These are phyloP conservation scores for Xylaria venustula DNA, from an alignment of 495 filamentous ascomycete species.

Conservation along the genomic window DNA sequence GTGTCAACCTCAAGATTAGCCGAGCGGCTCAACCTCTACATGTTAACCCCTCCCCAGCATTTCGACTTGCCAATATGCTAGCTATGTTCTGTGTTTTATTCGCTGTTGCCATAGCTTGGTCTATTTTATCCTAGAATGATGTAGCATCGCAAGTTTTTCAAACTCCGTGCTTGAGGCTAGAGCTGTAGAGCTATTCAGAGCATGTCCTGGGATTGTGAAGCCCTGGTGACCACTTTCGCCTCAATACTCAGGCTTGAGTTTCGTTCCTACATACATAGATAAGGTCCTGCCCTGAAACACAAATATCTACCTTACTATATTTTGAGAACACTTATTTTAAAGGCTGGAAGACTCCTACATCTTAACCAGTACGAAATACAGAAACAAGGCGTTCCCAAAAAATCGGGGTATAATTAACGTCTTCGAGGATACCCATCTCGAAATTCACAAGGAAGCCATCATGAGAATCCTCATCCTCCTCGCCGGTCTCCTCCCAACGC, in stretches of 20 bases:
- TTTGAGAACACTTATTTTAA: neutral
- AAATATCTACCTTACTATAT: neutral
- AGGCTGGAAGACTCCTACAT: neutral
- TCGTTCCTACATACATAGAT: neutral
- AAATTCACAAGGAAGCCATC: too few species aligned
- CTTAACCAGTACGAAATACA: slow-evolving; percentile 6
- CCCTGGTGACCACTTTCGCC: neutral
- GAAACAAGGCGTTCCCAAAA: too few species aligned
- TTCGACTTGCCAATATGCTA: neutral
- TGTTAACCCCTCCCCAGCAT: neutral
- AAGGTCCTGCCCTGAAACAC: too few species aligned
- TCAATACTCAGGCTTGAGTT: neutral
- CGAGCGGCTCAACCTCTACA: slow-evolving; percentile 4
- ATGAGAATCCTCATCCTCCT: slow-evolving; percentile 20
- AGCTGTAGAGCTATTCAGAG: neutral
- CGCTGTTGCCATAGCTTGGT: neutral
- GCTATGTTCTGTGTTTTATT: neutral
- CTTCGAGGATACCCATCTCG: too few species aligned
- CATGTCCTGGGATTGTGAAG: neutral
- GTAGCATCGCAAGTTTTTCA: slow-evolving; percentile 2
- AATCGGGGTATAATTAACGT: too few species aligned
- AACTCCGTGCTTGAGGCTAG: neutral
- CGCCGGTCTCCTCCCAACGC: slow-evolving; percentile 11
- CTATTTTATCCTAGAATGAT: slow-evolving; percentile 1
- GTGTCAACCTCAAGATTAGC: slow-evolving; percentile 6